Base-by-base conservation (phyloP, 768 basidiomycete species). In the Multifurca ochricompacta region DNA sequence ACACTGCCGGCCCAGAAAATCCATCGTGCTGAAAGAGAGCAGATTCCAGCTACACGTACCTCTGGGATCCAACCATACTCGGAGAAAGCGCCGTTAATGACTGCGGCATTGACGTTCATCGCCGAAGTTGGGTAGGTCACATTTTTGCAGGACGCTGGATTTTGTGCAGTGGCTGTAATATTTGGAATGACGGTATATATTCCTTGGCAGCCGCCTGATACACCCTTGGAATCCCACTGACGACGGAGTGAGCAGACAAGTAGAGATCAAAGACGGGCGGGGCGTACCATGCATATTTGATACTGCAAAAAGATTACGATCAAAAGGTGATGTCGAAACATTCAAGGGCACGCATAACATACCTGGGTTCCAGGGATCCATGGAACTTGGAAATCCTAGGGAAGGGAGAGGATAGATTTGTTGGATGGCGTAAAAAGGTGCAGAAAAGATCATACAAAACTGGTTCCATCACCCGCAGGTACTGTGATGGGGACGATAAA, bases 271-370 rank as follows among this genome's bases (percentile, higher is more conserved):
- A 23, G 9, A 13, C 18, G 25, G 28, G 43, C 16, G 27, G 30
- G 1, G 44, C 70, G 47, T 37, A 81, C 80, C 81, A 84, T 83
- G 70, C 82, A 84, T 61, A 81, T 78, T 71, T 83, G 80, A 64
- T 81, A 84, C 77, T 80, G 25, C 30, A 49, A 25, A 28, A 45
- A n/a, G n/a, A 25, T 27, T 13, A n/a, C 16, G 7, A 42, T 54
- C 28, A 41, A 40, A n/a, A n/a, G n/a, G n/a, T 7, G 27, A 14
- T 25, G 14, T 11, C 37, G 37, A 35, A 37, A 6, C 47, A 36
- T 23, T 21, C 5, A 25, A 36, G 10, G 23, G 11, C 25, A 13
- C 10, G 7, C 42, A 23, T 30, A 18, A 62, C 71, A 58, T 51
- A 79, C 79, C 66, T 73, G 68, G 27, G 82, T 82, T 6, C 76